Evolutionary conservation across 352 stramenopile species (phyloP).

Genomic region (Globisporangium recalcitrans): DNA sequence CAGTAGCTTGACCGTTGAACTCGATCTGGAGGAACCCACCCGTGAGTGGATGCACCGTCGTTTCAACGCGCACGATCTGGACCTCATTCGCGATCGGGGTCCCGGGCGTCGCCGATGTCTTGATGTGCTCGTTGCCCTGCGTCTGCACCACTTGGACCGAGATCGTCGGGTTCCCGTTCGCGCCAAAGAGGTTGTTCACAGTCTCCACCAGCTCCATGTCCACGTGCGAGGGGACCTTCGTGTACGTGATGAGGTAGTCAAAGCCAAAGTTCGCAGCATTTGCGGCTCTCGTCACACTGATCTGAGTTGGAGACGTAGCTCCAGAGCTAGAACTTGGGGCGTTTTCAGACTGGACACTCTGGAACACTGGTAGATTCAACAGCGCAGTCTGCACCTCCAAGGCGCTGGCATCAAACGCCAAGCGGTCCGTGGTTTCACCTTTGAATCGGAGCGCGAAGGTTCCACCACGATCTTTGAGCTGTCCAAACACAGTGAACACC

Average conservation of each 20-base stretch:
- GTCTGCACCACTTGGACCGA: conserved; percentile 24
- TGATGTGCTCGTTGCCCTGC: conserved; percentile 60
- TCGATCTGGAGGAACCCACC: conserved; percentile 60
- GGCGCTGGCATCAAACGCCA: conserved; percentile 82
- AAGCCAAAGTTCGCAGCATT: conserved; percentile 63
- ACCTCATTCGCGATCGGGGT: conserved; percentile 63
- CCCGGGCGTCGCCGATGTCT: conserved; percentile 50
- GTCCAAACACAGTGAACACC: conserved; percentile 77
- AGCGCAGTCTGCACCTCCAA: conserved; percentile 62
- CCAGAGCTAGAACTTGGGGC: neutral
- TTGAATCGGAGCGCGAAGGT: conserved; percentile 78
- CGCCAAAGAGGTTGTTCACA: conserved; percentile 65
- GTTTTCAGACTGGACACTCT: neutral
- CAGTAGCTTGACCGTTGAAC: conserved; percentile 63
- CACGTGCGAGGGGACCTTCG: conserved; percentile 30
- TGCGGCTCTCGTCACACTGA: conserved; percentile 41
- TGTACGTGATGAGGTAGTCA: conserved; percentile 71
- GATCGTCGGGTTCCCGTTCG: conserved; percentile 35
- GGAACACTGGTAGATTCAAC: conserved; percentile 47
- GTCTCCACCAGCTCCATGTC: conserved; percentile 30
- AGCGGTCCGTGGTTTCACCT: conserved; percentile 44
- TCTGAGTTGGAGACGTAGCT: conserved; percentile 12
- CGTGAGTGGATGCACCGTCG: conserved; percentile 27
- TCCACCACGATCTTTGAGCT: conserved; percentile 59
- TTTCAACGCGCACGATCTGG: conserved; percentile 55